phyloP scores from a whole-genome alignment of 1,139 yeast species.

The Martiniozyma asiatica region DNA sequence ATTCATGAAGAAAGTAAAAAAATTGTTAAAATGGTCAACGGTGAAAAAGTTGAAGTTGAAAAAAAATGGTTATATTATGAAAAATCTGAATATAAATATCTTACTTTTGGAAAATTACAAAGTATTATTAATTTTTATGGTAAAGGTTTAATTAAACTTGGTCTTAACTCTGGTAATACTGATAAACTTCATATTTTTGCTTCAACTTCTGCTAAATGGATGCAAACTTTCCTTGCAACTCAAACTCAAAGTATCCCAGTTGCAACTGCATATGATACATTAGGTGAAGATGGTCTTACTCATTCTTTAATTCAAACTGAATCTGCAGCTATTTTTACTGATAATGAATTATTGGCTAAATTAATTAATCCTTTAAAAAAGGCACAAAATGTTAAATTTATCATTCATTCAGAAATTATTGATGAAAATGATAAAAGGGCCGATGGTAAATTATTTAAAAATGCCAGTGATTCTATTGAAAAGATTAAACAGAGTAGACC shows the following conservation, averaged over 20 bases:
- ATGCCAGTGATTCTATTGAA: constrained; percentile 46
- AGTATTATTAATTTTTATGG: constrained; percentile 44
- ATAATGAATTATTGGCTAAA: constrained; percentile 55
- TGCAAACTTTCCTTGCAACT: constrained; percentile 75
- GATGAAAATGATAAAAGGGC: constrained; percentile 53
- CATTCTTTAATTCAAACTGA: constrained; percentile 79
- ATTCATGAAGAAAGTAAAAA: constrained; percentile 66
- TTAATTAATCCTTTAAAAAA: constrained; percentile 62
- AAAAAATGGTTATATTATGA: constrained; percentile 87
- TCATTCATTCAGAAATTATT: constrained; percentile 61
- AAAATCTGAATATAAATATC: constrained; percentile 56
- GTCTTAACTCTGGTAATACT: constrained; percentile 51
- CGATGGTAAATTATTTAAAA: constrained; percentile 42
- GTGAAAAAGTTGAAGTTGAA: constrained; percentile 56
- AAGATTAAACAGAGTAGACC: constrained; percentile 57
- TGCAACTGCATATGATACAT: constrained; percentile 94
- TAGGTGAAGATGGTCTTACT: constrained; percentile 84
- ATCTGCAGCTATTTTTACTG: constrained; percentile 70
- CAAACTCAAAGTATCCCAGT: constrained; percentile 70
- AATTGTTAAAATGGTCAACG: constrained; percentile 67
- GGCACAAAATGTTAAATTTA: constrained; percentile 49
- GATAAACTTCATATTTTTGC: constrained; percentile 78
- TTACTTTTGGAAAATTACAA: constrained; percentile 49
- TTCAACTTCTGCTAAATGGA: constrained; percentile 76
- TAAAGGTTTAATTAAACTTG: constrained; percentile 64